Conservation (phyloP, 2,329 filamentous ascomycete species). For the Colletotrichum eleusines region DNA sequence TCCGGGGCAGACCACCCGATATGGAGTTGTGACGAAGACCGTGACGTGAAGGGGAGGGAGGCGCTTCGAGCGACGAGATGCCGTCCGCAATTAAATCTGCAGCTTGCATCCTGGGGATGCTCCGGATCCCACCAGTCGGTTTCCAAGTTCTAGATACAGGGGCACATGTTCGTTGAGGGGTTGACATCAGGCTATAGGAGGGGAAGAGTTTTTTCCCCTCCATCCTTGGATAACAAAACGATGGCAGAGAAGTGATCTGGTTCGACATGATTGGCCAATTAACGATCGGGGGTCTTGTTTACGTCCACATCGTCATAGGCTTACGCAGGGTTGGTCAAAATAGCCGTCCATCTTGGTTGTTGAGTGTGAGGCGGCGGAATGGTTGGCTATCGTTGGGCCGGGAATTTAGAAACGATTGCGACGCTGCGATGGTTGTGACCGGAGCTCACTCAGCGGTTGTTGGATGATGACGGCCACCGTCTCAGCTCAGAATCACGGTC, state of each 20-base stretch:
- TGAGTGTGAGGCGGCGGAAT: constrained; percentile 14
- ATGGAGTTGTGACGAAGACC: constrained; percentile 14
- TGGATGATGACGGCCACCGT: constrained; percentile 2
- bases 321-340: neutral
- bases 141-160: constrained; percentile 18
- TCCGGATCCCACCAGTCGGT: constrained; percentile 38
- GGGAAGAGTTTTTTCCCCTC: constrained; percentile 2
- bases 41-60: neutral
- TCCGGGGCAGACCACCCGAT: constrained; percentile 2
- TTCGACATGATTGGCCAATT: constrained; percentile 17
- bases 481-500: constrained; percentile 12
- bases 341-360: neutral
- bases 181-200: constrained; percentile 34
- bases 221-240: neutral
- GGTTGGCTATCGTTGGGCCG: constrained; percentile 6
- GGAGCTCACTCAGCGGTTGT: neutral
- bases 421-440: neutral
- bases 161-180: constrained; percentile 18
- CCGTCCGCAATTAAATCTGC: constrained; percentile 23
- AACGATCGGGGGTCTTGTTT: neutral
- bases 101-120: constrained; percentile 33
- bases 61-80: constrained; percentile 6
- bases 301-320: constrained; percentile 1
- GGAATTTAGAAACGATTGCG: constrained; percentile 1
- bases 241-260: neutral